These are phyloP conservation scores for Epichloe elymi DNA, from an alignment of 2,329 filamentous ascomycete species.

Conservation along the genomic window DNA sequence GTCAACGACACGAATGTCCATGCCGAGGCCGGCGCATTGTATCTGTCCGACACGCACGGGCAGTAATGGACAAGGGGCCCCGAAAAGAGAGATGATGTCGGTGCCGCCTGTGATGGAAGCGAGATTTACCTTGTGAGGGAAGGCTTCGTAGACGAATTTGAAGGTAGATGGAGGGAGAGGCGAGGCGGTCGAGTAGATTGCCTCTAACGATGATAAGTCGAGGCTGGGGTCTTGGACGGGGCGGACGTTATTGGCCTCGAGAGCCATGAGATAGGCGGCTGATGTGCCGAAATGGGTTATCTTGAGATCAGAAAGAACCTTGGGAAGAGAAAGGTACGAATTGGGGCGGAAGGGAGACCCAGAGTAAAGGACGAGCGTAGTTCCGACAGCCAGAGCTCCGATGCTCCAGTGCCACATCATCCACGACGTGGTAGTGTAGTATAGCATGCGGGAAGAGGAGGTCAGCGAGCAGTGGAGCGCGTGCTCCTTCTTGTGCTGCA, in stretches of 20 bases:
- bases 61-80: slow-evolving; percentile 64
- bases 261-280: slow-evolving; percentile 80
- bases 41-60: slow-evolving; percentile 64
- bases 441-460: slow-evolving; percentile 63
- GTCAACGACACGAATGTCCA: slow-evolving; percentile 56
- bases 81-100: slow-evolving; percentile 92
- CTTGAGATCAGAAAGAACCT: slow-evolving; percentile 62
- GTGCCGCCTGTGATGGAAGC: slow-evolving; percentile 92
- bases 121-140: slow-evolving; percentile 70
- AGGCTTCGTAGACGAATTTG: slow-evolving; percentile 72
- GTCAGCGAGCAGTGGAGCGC: slow-evolving; percentile 72
- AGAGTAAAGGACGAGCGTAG: slow-evolving; percentile 78
- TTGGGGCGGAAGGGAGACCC: slow-evolving; percentile 78
- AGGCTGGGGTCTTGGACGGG: slow-evolving; percentile 41
- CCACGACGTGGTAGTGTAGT: slow-evolving; percentile 92
- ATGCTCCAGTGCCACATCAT: slow-evolving; percentile 99
- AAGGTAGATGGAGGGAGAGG: slow-evolving; percentile 90
- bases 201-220: slow-evolving; percentile 53
- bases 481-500: slow-evolving; percentile 97
- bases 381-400: slow-evolving; percentile 69
- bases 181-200: slow-evolving; percentile 89
- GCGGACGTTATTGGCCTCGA: slow-evolving; percentile 62
- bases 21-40: slow-evolving; percentile 64
- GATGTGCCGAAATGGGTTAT: slow-evolving; percentile 94
- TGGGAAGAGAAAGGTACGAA: slow-evolving; percentile 69